A percentile compares a stretch with the other conserved stretches of the same genome.
These are phyloP conservation scores for Leishmania gerbilli DNA, from an alignment of 208 protist species.

Conservation along the genomic window DNA sequence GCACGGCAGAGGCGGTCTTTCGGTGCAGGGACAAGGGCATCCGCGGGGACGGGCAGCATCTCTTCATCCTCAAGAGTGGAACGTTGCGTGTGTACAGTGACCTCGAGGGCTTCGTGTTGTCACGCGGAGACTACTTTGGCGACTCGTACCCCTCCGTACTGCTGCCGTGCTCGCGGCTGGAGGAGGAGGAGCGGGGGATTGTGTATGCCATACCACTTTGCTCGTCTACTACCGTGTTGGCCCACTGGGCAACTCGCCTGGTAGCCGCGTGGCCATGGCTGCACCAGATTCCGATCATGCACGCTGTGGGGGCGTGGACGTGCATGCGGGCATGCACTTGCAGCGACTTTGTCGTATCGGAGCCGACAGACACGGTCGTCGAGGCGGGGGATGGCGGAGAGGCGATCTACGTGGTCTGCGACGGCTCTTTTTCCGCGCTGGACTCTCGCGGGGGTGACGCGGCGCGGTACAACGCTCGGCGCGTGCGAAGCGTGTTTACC, in stretches of 20 bases:
- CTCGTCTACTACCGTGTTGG: constrained; percentile 30
- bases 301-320: constrained; percentile 56
- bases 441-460: constrained; percentile 32
- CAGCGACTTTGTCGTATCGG: constrained; percentile 5
- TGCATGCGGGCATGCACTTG: constrained; percentile 60
- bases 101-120: constrained; percentile 40
- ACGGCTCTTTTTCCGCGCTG: constrained; percentile 45
- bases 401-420: constrained; percentile 46
- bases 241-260: constrained; percentile 41
- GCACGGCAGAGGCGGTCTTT: constrained; percentile 50
- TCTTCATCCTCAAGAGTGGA: constrained; percentile 75
- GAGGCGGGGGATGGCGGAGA: constrained; percentile 31
- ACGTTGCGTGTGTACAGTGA: constrained; percentile 41
- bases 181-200: constrained; percentile 57
- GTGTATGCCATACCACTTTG: constrained; percentile 66
- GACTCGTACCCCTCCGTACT: constrained; percentile 52
- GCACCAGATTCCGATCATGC: constrained; percentile 44
- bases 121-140: constrained; percentile 73
- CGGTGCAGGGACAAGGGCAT: constrained; percentile 47
- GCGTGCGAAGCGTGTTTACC: constrained; percentile 31
- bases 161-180: constrained; percentile 35
- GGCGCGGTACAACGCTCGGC: constrained; percentile 35
- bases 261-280: constrained; percentile 31
- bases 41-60: constrained; percentile 62
- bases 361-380: constrained; percentile 36